These are phyloP conservation scores for Solanum hybrid DNA, from an alignment of 305 asterid species.

Conservation along the genomic window DNA sequence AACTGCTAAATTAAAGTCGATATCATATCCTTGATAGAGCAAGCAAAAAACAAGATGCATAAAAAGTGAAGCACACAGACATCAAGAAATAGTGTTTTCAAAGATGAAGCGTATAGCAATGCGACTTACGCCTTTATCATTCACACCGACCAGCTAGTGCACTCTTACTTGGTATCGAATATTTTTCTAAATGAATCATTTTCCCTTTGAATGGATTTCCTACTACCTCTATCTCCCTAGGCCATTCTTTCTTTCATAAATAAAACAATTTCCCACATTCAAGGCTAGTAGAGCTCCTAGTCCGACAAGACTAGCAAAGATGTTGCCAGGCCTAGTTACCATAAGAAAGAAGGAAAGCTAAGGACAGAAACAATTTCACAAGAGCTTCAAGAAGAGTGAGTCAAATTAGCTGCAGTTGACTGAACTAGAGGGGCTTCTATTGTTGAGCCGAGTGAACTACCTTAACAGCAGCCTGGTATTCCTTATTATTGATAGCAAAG, in stretches of 20 bases:
- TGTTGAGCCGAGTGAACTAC: background rate
- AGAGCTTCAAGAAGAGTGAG: background rate
- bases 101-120: background rate
- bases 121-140: background rate
- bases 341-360: background rate
- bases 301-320: background rate
- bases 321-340: background rate
- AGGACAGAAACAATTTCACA: background rate
- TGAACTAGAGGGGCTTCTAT: background rate
- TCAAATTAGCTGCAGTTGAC: background rate
- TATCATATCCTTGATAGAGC: background rate
- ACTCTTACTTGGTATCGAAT: background rate
- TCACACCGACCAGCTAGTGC: background rate
- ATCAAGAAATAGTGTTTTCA: background rate
- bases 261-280: background rate
- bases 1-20: background rate
- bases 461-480: background rate
- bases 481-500: background rate
- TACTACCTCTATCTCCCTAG: background rate
- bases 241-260: background rate
- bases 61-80: background rate
- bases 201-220: background rate
- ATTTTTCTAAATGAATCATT: background rate
- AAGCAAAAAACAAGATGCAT: background rate
- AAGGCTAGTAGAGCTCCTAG: background rate